These are phyloP conservation scores for Diaporthe sp. DNA, from an alignment of 2,329 filamentous ascomycete genomes.

Conservation along the genomic window DNA sequence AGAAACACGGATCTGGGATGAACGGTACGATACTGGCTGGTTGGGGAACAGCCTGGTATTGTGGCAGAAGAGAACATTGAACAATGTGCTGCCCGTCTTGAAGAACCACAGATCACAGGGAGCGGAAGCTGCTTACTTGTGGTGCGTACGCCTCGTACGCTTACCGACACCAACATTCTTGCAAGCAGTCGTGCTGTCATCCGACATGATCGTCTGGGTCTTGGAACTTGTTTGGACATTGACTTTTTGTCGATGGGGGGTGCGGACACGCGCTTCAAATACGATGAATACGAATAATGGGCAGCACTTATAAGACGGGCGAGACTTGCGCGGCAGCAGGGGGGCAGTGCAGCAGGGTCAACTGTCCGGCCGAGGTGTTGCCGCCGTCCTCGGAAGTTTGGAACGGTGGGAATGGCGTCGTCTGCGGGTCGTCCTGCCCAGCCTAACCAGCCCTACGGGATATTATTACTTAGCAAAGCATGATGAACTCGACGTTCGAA, in stretches of 20 bases:
- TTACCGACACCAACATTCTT: neutral
- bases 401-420: neutral
- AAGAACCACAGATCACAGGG: neutral
- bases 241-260: neutral
- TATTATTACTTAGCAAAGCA: neutral
- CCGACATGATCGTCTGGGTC: conserved; percentile 7
- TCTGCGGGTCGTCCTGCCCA: neutral
- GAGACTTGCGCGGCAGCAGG: conserved; percentile 8
- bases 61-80: neutral
- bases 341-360: neutral
- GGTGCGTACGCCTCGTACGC: neutral
- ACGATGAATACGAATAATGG: conserved; percentile 8
- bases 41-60: neutral
- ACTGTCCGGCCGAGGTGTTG: neutral
- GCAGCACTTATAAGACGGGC: conserved; percentile 30
- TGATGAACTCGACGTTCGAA: neutral
- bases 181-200: neutral
- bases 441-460: neutral
- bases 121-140: neutral
- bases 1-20: neutral
- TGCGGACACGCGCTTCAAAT: neutral
- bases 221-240: neutral
- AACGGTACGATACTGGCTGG: no score
- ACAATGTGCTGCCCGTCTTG: neutral
- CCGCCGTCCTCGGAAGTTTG: conserved; percentile 3